Conservation (phyloP, 768 basidiomycete genomes). For the Psilocybe cyanescens region DNA sequence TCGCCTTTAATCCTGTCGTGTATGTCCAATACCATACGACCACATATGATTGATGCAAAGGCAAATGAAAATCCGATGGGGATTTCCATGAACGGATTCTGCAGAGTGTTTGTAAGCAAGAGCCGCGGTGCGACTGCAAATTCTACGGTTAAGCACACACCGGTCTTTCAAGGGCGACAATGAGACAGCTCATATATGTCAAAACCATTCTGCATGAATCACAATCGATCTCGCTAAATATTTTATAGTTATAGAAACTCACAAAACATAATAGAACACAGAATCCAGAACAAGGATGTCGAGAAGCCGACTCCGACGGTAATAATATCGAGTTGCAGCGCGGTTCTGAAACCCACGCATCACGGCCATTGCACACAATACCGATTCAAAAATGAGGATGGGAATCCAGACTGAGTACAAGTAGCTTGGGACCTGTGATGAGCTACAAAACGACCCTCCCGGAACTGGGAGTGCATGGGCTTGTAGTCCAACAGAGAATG, state of each 20-base stretch:
- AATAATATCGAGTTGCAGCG: neutral
- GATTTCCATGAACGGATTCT: conserved; percentile 1
- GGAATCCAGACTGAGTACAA: neutral
- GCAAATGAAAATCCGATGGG: neutral
- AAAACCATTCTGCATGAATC: neutral
- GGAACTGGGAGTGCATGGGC: neutral
- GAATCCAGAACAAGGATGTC: neutral
- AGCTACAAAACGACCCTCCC: neutral
- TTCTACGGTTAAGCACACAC: neutral
- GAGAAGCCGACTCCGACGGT: neutral
- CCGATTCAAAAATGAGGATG: neutral
- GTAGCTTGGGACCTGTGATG: neutral
- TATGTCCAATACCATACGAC: neutral
- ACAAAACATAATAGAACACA: neutral
- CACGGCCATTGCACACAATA: neutral
- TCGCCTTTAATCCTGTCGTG: neutral
- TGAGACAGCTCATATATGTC: neutral
- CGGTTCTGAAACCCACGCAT: neutral
- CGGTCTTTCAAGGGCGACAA: neutral
- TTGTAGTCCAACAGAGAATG: neutral
- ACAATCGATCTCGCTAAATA: neutral
- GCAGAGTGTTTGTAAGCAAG: neutral
- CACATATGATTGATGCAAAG: neutral
- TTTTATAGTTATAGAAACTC: neutral
- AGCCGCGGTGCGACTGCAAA: too few relatives aligned